A percentile compares a stretch with the other conserved stretches of the same genome.
Evolutionary conservation across 257 asterid species (phyloP).

Genomic region (Ligustrum vulgare): DNA sequence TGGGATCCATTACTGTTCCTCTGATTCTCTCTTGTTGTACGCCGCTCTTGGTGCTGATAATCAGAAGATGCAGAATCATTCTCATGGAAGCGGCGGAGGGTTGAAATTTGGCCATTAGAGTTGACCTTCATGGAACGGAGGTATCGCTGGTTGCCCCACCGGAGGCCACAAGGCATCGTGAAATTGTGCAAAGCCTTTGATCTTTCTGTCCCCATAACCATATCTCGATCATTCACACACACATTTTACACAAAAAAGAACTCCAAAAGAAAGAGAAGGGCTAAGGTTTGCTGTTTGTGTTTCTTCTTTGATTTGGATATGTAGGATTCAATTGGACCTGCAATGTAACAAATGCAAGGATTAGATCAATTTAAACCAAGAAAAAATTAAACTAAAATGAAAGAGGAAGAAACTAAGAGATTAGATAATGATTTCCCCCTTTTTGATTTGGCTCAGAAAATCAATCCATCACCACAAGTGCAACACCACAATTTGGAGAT

Average conservation of each 20-base stretch:
- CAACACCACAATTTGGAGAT: no score
- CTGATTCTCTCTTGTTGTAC: conserved; percentile 15
- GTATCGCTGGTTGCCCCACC: conserved; percentile 67
- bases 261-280: not conserved
- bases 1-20: conserved; percentile 22
- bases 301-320: not conserved
- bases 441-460: no score
- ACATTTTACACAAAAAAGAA: not conserved
- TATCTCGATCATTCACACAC: conserved; percentile 12
- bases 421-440: no score
- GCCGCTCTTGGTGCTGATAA: conserved; percentile 25
- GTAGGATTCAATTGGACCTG: no score
- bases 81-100: conserved; percentile 28
- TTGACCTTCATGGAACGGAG: conserved; percentile 66
- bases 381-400: no score
- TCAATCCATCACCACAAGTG: no score
- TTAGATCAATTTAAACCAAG: no score
- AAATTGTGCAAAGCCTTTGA: conserved; percentile 70
- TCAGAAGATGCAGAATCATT: conserved; percentile 15
- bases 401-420: no score
- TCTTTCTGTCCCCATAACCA: conserved; percentile 60
- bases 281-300: not conserved
- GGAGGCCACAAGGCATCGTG: conserved; percentile 50
- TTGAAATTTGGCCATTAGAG: conserved; percentile 38
- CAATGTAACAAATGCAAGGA: no score